Evolutionary conservation across 2,329 filamentous ascomycete species (phyloP).

Genomic region (Fusarium redolens): DNA sequence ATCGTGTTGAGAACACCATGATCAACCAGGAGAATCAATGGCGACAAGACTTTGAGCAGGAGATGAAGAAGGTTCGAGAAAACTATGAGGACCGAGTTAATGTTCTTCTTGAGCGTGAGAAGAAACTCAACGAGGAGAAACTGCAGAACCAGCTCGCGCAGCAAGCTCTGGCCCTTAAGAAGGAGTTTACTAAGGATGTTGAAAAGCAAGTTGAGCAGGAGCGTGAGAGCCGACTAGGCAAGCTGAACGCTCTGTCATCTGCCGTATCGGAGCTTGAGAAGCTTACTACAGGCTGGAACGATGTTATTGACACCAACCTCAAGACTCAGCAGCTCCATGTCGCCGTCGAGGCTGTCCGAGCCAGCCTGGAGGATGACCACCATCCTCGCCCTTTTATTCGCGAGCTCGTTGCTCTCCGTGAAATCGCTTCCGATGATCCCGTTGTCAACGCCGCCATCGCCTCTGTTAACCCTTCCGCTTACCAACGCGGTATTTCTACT

Average conservation of each 20-base stretch:
- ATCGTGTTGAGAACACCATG: constrained; percentile 87
- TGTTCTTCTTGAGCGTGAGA: constrained; percentile 81
- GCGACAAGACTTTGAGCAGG: constrained; percentile 86
- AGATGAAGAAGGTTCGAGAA: constrained; percentile 82
- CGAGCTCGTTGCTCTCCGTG: constrained; percentile 94
- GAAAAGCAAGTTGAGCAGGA: constrained; percentile 87
- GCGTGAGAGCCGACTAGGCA: constrained; percentile 86
- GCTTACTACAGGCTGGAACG: constrained; percentile 89
- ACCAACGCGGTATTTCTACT: constrained; percentile 90
- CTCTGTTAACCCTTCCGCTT: constrained; percentile 93
- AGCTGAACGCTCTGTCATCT: constrained; percentile 81
- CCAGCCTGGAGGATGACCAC: constrained; percentile 77
- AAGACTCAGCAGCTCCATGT: constrained; percentile 97
- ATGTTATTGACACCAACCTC: constrained; percentile 88
- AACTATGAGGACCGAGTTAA: constrained; percentile 84
- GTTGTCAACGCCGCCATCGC: constrained; percentile 94
- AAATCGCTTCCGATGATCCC: constrained; percentile 84
- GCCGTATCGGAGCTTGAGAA: constrained; percentile 87
- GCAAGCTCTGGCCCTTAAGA: constrained; percentile 90
- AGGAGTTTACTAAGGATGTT: constrained; percentile 82
- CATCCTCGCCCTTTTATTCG: constrained; percentile 87
- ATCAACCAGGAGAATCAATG: constrained; percentile 82
- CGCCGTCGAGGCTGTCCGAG: constrained; percentile 91
- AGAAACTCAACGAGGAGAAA: constrained; percentile 84
- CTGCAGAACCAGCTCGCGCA: constrained; percentile 87